Percentiles rank a stretch among this genome's conserved stretches.
Conservation (phyloP, 179 eudicot species). For the Spinacia oleracea region DNA sequence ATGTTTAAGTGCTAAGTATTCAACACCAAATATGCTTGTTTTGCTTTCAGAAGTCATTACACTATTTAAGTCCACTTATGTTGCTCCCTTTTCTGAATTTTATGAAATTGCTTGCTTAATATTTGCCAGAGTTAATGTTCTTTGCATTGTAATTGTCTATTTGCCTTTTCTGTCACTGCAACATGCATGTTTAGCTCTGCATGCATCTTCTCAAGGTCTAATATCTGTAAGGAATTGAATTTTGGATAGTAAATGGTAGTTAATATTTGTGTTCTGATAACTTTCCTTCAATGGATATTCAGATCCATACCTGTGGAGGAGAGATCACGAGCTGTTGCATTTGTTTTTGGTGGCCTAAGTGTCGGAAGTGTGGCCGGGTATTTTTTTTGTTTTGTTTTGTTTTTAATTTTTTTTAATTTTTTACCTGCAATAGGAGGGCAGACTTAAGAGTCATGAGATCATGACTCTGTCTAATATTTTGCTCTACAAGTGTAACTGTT, state of each 20-base stretch:
- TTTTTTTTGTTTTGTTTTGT: conserved; percentile 31
- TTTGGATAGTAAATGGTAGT: neutral
- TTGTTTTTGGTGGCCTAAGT: conserved; percentile 98
- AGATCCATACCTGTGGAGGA: conserved; percentile 89
- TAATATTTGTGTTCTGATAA: neutral
- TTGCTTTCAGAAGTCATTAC: conserved; percentile 1
- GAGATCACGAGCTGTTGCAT: conserved; percentile 94
- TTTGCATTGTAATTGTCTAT: neutral
- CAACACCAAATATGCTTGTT: neutral
- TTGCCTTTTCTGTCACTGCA: neutral
- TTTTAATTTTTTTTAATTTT: neutral
- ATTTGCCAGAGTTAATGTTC: neutral
- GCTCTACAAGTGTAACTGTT: neutral
- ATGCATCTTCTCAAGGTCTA: neutral
- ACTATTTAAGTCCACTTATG: neutral
- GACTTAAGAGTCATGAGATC: neutral
- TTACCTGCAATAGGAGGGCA: neutral
- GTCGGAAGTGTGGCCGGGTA: conserved; percentile 97
- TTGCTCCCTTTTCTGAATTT: neutral
- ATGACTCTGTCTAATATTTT: neutral
- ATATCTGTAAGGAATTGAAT: neutral
- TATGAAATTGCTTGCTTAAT: neutral
- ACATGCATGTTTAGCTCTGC: neutral
- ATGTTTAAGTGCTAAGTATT: neutral
- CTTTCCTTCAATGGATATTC: conserved; percentile 28